A percentile compares a stretch with the other conserved stretches of the same genome.
These are phyloP conservation scores for Fonsecaea pedrosoi DNA, from an alignment of 2,329 filamentous ascomycete genomes.

Conservation along the genomic window DNA sequence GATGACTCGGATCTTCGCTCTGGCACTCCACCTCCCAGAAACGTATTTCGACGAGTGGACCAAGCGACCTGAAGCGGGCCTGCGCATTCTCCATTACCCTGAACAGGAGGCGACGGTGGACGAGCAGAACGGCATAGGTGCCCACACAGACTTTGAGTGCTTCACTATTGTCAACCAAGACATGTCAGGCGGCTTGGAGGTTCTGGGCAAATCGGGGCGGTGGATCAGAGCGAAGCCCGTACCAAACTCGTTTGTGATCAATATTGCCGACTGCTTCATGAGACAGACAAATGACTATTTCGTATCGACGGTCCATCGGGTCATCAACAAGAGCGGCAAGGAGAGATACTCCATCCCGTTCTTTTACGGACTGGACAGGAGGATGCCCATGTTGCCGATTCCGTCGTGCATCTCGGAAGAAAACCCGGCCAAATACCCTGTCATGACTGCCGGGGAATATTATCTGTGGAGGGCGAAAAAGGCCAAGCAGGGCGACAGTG, in stretches of 20 bases:
- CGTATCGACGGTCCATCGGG: slow-evolving; percentile 52
- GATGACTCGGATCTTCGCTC: slow-evolving; percentile 51
- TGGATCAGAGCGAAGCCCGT: slow-evolving; percentile 55
- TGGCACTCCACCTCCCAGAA: slow-evolving; percentile 51
- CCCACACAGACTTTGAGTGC: slow-evolving; percentile 59
- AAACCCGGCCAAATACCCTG: slow-evolving; percentile 44
- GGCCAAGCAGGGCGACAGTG: slow-evolving; percentile 19
- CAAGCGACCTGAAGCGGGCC: slow-evolving; percentile 44
- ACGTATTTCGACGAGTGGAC: slow-evolving; percentile 50
- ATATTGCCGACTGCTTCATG: slow-evolving; percentile 55
- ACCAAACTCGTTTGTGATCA: slow-evolving; percentile 53
- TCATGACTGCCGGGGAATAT: slow-evolving; percentile 45
- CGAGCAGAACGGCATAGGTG: slow-evolving; percentile 51
- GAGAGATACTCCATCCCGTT: slow-evolving; percentile 52
- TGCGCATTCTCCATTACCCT: slow-evolving; percentile 54
- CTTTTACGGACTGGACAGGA: slow-evolving; percentile 42
- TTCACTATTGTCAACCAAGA: slow-evolving; percentile 59
- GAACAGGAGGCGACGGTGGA: slow-evolving; percentile 41
- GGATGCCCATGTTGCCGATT: slow-evolving; percentile 39
- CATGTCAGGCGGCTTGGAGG: slow-evolving; percentile 52
- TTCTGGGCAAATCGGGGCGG: slow-evolving; percentile 52
- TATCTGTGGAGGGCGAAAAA: slow-evolving; percentile 36
- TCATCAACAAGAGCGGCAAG: slow-evolving; percentile 46
- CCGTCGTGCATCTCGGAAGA: slow-evolving; percentile 42
- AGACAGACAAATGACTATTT: slow-evolving; percentile 53